These are phyloP conservation scores for Suillus luteus DNA, from an alignment of 768 basidiomycete species.

Conservation along the genomic window DNA sequence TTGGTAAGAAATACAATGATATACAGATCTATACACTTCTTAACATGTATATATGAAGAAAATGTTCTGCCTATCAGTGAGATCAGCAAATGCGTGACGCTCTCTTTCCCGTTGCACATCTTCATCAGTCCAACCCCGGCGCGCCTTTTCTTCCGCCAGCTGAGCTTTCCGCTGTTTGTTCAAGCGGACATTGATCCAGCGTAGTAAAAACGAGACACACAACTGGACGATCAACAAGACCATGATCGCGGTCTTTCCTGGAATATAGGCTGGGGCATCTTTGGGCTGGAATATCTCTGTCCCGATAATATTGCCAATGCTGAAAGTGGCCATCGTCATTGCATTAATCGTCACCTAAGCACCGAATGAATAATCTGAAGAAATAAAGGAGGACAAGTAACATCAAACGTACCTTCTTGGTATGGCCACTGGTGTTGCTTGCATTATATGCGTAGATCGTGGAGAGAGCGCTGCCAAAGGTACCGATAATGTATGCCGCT, in stretches of 20 bases:
- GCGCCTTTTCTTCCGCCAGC: constrained; percentile 46
- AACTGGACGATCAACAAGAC: constrained; percentile 57
- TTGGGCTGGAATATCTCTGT: constrained; percentile 63
- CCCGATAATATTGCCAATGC: constrained; percentile 62
- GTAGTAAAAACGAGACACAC: constrained; percentile 46
- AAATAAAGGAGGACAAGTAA: not conserved
- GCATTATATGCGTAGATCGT: constrained; percentile 66
- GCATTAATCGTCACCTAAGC: constrained; percentile 57
- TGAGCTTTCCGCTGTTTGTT: constrained; percentile 47
- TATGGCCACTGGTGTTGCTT: constrained; percentile 63
- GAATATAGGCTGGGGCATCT: constrained; percentile 63
- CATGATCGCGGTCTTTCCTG: constrained; percentile 68
- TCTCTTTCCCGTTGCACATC: constrained; percentile 62
- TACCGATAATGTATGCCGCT: constrained; percentile 54
- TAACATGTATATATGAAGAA: constrained; percentile 55
- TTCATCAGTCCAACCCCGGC: constrained; percentile 56
- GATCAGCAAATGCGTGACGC: constrained; percentile 60
- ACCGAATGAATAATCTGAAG: not conserved
- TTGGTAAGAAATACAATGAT: constrained; percentile 1
- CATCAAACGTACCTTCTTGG: constrained; percentile 51
- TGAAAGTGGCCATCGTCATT: constrained; percentile 56
- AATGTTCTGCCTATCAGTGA: constrained; percentile 66
- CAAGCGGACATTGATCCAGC: constrained; percentile 55
- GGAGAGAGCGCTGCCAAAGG: constrained; percentile 60
- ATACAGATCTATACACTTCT: constrained; percentile 30